Percentiles rank a stretch among this genome's conserved stretches.
Evolutionary conservation across 352 stramenopile genomes (phyloP).

Genomic region (Phytophthora aleatoria): DNA sequence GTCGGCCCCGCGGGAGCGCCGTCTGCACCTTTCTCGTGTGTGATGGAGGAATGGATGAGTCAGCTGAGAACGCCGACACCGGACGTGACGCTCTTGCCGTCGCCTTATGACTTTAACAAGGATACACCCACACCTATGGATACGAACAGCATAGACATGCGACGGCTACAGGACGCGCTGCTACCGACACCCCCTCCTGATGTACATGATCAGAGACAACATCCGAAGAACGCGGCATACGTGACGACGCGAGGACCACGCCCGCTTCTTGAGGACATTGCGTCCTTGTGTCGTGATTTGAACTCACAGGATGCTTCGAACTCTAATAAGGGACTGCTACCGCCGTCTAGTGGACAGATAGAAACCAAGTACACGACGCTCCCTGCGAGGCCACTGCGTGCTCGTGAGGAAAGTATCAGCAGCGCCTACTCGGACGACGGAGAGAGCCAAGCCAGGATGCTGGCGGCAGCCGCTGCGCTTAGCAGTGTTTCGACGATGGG

Average conservation of each 20-base stretch:
- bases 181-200: slow-evolving; percentile 71
- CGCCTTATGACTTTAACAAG: slow-evolving; percentile 81
- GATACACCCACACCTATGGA: slow-evolving; percentile 78
- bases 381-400: slow-evolving; percentile 27
- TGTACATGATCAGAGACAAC: slow-evolving; percentile 60
- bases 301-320: slow-evolving; percentile 65
- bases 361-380: slow-evolving; percentile 33
- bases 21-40: slow-evolving; percentile 62
- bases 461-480: slow-evolving; percentile 31
- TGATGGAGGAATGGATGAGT: slow-evolving; percentile 87
- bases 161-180: slow-evolving; percentile 75
- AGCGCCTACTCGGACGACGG: slow-evolving; percentile 37
- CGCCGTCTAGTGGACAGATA: slow-evolving; percentile 29
- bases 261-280: slow-evolving; percentile 77
- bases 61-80: slow-evolving; percentile 78
- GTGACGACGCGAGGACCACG: slow-evolving; percentile 50
- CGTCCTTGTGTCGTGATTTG: slow-evolving; percentile 77
- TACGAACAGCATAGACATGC: slow-evolving; percentile 63
- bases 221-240: slow-evolving; percentile 69
- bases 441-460: slow-evolving; percentile 34
- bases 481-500: slow-evolving; percentile 38
- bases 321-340: slow-evolving; percentile 30
- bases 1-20: slow-evolving; percentile 22
- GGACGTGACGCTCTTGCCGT: slow-evolving; percentile 79
- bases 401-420: slow-evolving; percentile 39